A percentile compares a stretch with the other conserved stretches of the same genome.
Evolutionary conservation across 1,284 basidiomycete species (phyloP).

Genomic region (Paramarasmius palmivorus): DNA sequence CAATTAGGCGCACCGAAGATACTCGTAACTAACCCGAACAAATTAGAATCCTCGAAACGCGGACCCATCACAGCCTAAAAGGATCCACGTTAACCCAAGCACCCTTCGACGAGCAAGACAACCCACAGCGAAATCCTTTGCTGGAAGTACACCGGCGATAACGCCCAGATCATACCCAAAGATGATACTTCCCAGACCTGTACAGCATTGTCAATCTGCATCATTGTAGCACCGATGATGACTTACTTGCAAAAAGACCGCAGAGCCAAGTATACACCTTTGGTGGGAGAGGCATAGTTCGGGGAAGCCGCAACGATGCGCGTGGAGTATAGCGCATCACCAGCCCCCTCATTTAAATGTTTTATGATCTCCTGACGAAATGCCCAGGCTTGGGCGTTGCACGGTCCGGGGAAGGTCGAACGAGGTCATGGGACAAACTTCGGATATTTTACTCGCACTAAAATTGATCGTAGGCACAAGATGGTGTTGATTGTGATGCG

Average conservation of each 20-base stretch:
- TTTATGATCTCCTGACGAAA: too few species aligned
- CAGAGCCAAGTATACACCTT: slow-evolving; percentile 64
- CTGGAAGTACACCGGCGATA: slow-evolving; percentile 38
- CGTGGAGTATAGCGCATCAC: neutral
- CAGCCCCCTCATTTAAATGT: too few species aligned
- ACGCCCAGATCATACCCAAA: slow-evolving; percentile 45
- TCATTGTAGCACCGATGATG: slow-evolving; percentile 10
- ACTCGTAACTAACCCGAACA: slow-evolving; percentile 38
- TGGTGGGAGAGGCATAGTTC: slow-evolving; percentile 33
- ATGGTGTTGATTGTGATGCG: too few species aligned
- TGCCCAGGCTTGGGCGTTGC: too few species aligned
- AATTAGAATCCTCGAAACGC: slow-evolving; percentile 31
- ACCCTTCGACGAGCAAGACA: slow-evolving; percentile 7
- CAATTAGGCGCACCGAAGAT: slow-evolving; percentile 36
- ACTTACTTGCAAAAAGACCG: slow-evolving; percentile 53
- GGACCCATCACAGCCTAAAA: slow-evolving; percentile 35
- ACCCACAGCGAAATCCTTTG: slow-evolving; percentile 28
- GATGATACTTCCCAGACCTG: slow-evolving; percentile 47
- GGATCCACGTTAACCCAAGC: neutral
- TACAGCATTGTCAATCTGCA: slow-evolving; percentile 39
- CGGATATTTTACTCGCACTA: too few species aligned
- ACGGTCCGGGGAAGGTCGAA: too few species aligned
- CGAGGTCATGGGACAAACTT: too few species aligned
- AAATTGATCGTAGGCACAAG: too few species aligned
- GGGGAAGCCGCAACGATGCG: neutral